phyloP scores from a whole-genome alignment of 2,329 filamentous ascomycete genomes.

The Eurotiales sp. region DNA sequence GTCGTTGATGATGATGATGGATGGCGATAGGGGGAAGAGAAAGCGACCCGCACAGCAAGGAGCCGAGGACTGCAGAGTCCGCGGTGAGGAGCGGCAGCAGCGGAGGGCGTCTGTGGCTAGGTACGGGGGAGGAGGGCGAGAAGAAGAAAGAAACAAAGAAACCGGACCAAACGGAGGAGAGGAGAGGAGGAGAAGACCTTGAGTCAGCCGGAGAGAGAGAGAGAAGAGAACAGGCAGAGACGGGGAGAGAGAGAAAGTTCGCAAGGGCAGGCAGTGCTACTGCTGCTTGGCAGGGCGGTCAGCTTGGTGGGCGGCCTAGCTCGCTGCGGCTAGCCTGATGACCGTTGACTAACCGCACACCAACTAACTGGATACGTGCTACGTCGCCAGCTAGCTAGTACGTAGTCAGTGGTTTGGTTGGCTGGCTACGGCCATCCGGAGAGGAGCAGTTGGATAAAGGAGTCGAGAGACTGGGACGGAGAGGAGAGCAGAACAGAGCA shows the following conservation, averaged over 20 bases:
- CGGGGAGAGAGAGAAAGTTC: too few relatives aligned
- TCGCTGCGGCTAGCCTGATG: not conserved
- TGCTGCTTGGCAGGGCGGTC: constrained; percentile 12
- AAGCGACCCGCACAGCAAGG: constrained; percentile 3
- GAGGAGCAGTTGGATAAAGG: too few relatives aligned
- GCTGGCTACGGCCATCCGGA: too few relatives aligned
- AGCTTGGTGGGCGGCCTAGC: not conserved
- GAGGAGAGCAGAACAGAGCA: not conserved
- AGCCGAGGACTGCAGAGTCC: too few relatives aligned
- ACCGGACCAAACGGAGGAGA: constrained; percentile 8
- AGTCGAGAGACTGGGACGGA: too few relatives aligned
- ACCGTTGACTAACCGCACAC: not conserved
- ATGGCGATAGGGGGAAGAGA: not conserved
- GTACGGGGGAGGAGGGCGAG: constrained; percentile 7
- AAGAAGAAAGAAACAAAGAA: constrained; percentile 9
- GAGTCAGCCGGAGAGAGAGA: constrained; percentile 6
- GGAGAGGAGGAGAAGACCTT: constrained; percentile 1
- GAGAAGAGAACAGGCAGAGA: too few relatives aligned
- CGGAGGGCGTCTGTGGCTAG: not conserved
- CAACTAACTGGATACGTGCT: too few relatives aligned
- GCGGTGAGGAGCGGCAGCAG: not conserved
- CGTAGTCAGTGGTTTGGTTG: too few relatives aligned
- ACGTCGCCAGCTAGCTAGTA: too few relatives aligned
- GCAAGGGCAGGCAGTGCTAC: not conserved
- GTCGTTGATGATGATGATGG: too few relatives aligned